Conservation (phyloP, 495 filamentous ascomycete genomes). For the Penicillium roqueforti region DNA sequence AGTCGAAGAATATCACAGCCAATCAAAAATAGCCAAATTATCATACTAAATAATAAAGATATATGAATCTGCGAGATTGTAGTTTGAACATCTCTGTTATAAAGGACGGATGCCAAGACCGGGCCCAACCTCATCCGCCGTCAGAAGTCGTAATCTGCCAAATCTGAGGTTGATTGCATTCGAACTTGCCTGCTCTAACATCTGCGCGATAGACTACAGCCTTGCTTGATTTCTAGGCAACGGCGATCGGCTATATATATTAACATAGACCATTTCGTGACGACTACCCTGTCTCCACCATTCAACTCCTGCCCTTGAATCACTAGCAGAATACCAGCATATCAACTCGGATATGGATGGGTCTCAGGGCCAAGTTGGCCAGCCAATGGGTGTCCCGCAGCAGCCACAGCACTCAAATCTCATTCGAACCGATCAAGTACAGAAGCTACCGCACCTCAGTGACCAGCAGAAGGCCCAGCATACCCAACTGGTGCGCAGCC, state of each 20-base stretch:
- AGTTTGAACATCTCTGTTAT: background rate
- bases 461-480: conserved; percentile 65
- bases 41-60: background rate
- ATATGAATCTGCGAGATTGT: background rate
- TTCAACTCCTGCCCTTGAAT: background rate
- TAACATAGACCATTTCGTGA: background rate
- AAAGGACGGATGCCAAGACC: conserved; percentile 17
- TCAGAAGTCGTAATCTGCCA: conserved; percentile 7
- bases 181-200: background rate
- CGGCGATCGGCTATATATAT: background rate
- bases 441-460: conserved; percentile 46
- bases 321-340: background rate
- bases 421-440: conserved; percentile 50
- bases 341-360: conserved; percentile 31
- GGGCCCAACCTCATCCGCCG: conserved; percentile 9
- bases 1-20: background rate
- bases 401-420: conserved; percentile 44
- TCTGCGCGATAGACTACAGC: background rate
- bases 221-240: background rate
- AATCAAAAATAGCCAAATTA: background rate
- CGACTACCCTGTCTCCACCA: background rate
- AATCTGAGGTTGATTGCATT: background rate
- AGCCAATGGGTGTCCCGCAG: conserved; percentile 31
- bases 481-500: conserved; percentile 53
- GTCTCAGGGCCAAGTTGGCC: conserved; percentile 29